Conservation (phyloP, 176 grass and related monocot species). For the Oryza nivara region DNA sequence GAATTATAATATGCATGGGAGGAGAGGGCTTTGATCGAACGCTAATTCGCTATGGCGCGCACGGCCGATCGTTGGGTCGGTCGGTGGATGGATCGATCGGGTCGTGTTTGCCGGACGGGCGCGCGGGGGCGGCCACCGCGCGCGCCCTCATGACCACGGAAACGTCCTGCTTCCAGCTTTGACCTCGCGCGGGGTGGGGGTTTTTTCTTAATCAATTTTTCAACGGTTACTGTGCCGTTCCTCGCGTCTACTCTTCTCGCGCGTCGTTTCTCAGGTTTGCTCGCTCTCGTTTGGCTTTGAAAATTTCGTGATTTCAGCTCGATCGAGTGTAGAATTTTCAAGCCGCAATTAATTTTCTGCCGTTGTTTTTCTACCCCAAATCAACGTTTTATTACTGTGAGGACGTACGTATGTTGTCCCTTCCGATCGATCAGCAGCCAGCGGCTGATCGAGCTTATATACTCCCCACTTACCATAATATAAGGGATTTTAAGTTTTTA, state of each 20-base stretch:
- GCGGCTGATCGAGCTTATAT: neutral
- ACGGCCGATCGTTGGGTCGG: neutral
- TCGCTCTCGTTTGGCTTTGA: neutral
- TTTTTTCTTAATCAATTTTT: neutral
- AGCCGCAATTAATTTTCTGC: neutral
- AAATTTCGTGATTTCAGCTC: slow-evolving; percentile 2
- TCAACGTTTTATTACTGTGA: neutral
- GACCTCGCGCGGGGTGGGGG: neutral
- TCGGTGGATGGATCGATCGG: slow-evolving; percentile 3
- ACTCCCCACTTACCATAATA: too few species aligned
- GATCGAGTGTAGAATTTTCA: neutral
- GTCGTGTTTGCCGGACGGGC: slow-evolving; percentile 31
- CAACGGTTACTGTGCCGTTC: neutral
- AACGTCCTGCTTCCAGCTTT: slow-evolving; percentile 41
- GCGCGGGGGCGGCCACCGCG: slow-evolving; percentile 35
- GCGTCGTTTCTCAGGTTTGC: neutral
- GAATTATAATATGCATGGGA: neutral
- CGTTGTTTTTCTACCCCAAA: neutral
- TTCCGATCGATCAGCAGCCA: neutral
- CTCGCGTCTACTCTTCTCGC: neutral
- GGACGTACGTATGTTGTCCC: neutral
- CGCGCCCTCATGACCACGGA: slow-evolving; percentile 41
- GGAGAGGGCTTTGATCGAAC: neutral
- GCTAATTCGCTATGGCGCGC: too few species aligned
- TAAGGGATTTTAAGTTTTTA: too few species aligned